phyloP scores from a whole-genome alignment of 148 eudicot genomes.

The Polygonum aviculare region DNA sequence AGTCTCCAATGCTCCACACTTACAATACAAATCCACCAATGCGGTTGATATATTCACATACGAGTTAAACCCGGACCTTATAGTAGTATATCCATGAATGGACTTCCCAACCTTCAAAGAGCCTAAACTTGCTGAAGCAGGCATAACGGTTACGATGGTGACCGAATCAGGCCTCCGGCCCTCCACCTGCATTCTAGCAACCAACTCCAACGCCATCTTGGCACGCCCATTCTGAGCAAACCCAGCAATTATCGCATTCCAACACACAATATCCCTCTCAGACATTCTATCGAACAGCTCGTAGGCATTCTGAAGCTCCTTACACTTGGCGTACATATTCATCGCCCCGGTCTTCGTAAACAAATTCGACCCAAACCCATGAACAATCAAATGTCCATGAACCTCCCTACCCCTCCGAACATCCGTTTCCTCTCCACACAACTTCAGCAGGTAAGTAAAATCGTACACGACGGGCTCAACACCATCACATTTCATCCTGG shows the following conservation, averaged over 20 bases:
- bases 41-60: constrained; percentile 67
- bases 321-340: constrained; percentile 74
- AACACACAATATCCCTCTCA: constrained; percentile 62
- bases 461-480: constrained; percentile 48
- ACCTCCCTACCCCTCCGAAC: constrained; percentile 48
- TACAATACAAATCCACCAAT: constrained; percentile 67
- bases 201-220: constrained; percentile 44
- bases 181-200: constrained; percentile 50
- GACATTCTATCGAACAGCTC: constrained; percentile 80
- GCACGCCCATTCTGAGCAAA: constrained; percentile 68
- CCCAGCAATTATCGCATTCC: constrained; percentile 72
- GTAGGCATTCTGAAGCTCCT: constrained; percentile 44
- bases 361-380: constrained; percentile 45
- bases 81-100: constrained; percentile 57
- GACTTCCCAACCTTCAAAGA: constrained; percentile 33
- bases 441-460: constrained; percentile 58
- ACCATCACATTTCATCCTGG: constrained; percentile 43
- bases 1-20: constrained; percentile 48
- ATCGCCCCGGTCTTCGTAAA: constrained; percentile 60
- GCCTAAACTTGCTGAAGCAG: constrained; percentile 50
- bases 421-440: constrained; percentile 39
- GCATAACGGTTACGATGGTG: constrained; percentile 48
- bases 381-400: constrained; percentile 47
- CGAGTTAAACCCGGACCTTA: constrained; percentile 38
- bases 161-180: constrained; percentile 50